Evolutionary conservation across 192 early-diverging fungal genomes (phyloP).

Genomic region (Rhizophlyctis rosea): DNA sequence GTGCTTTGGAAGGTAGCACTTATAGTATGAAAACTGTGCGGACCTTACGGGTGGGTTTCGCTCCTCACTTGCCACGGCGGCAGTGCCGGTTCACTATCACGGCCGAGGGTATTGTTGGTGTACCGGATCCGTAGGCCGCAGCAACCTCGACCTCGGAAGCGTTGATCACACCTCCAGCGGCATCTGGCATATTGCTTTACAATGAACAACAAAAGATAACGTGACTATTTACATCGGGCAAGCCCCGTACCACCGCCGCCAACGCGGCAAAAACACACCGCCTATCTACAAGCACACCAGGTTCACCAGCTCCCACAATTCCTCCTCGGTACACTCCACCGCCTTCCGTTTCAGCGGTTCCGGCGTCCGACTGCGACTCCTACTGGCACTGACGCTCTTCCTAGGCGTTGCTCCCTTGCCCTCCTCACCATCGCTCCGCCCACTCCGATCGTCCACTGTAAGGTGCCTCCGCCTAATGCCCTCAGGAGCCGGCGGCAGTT

Average conservation of each 20-base stretch:
- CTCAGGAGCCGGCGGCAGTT: slow-evolving; percentile 3
- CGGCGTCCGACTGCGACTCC: background rate
- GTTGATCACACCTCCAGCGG: no score
- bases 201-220: no score
- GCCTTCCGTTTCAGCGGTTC: background rate
- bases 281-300: no score
- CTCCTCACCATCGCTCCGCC: background rate
- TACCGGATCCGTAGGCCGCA: no score
- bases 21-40: slow-evolving; percentile 8
- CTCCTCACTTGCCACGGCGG: slow-evolving; percentile 10
- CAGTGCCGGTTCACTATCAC: no score
- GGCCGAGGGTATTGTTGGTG: no score
- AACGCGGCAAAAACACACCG: no score
- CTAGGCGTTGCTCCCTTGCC: background rate
- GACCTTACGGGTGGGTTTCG: slow-evolving; percentile 14
- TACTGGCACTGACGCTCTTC: background rate
- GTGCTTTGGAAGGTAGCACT: background rate
- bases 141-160: no score
- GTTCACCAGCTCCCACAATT: slow-evolving; percentile 33
- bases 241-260: no score
- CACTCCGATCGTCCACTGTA: background rate
- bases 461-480: background rate
- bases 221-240: no score
- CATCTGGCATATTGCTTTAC: no score
- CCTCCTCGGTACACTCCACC: slow-evolving; percentile 28